A percentile compares a stretch with the other conserved stretches of the same genome.
These are phyloP conservation scores for Rhizopogon sp. DNA, from an alignment of 768 basidiomycete genomes.

Conservation along the genomic window DNA sequence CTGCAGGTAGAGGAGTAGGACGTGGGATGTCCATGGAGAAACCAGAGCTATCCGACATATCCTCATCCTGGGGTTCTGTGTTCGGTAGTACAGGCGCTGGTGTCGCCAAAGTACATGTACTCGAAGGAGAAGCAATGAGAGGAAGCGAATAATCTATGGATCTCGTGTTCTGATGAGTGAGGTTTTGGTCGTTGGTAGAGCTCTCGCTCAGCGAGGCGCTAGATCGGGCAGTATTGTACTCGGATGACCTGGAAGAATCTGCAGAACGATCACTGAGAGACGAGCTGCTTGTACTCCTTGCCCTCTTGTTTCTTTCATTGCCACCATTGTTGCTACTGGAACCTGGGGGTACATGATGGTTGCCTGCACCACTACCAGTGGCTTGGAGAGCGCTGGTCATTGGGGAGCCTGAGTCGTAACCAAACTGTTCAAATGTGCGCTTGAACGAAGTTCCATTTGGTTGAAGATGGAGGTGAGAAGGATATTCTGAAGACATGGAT, in stretches of 20 bases:
- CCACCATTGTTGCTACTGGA: conserved; percentile 26
- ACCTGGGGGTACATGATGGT: conserved; percentile 8
- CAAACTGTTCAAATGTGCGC: conserved; percentile 48
- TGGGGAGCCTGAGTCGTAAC: conserved; percentile 24
- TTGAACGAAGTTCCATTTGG: conserved; percentile 51
- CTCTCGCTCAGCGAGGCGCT: conserved; percentile 27
- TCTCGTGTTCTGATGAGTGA: conserved; percentile 1
- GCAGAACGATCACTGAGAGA: conserved; percentile 30
- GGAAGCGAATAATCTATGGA: conserved; percentile 15
- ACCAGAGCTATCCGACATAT: conserved; percentile 41
- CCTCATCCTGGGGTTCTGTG: conserved; percentile 44
- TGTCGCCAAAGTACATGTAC: conserved; percentile 16
- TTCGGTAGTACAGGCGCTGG: conserved; percentile 38
- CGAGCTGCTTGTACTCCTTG: conserved; percentile 48
- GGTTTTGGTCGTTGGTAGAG: conserved; percentile 11
- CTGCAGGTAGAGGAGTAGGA: conserved; percentile 10
- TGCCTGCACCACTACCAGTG: conserved; percentile 23
- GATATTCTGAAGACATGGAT: conserved; percentile 15
- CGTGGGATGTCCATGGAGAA: conserved; percentile 18
- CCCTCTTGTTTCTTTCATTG: conserved; percentile 53
- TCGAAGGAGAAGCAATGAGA: conserved; percentile 10
- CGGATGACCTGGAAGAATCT: conserved; percentile 32
- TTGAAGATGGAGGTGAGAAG: conserved; percentile 51
- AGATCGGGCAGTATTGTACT: conserved; percentile 29
- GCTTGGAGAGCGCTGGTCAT: conserved; percentile 19